Conservation (phyloP, 2,329 filamentous ascomycete species). For the Graphilbum fragrans region DNA sequence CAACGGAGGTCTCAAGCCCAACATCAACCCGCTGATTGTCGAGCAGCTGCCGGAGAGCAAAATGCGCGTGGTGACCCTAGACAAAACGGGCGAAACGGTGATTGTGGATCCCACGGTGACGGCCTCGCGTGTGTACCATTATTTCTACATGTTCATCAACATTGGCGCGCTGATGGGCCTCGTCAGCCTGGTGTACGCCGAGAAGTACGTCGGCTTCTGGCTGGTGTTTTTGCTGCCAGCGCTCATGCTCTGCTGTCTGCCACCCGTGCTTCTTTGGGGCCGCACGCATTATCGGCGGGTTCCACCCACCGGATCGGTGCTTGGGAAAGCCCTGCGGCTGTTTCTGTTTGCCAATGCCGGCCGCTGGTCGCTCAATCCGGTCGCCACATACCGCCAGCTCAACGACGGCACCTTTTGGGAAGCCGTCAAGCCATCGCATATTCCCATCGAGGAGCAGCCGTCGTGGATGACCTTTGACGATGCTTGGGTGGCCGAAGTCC, state of each 20-base stretch:
- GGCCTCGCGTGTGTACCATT: slow-evolving; percentile 28
- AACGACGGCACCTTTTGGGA: slow-evolving; percentile 47
- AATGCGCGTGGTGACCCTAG: slow-evolving; percentile 26
- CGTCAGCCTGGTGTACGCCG: slow-evolving; percentile 58
- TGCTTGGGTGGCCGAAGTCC: slow-evolving; percentile 54
- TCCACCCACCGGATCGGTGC: slow-evolving; percentile 52
- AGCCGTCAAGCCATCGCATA: slow-evolving; percentile 33
- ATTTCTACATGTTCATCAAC: slow-evolving; percentile 57
- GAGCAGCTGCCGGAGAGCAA: slow-evolving; percentile 30
- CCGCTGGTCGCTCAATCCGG: slow-evolving; percentile 37
- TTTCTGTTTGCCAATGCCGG: slow-evolving; percentile 46
- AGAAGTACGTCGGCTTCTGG: slow-evolving; percentile 69
- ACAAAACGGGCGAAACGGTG: slow-evolving; percentile 21
- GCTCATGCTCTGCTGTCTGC: slow-evolving; percentile 42
- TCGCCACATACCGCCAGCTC: slow-evolving; percentile 19
- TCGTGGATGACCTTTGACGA: slow-evolving; percentile 43
- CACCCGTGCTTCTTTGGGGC: slow-evolving; percentile 43
- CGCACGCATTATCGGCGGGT: slow-evolving; percentile 41
- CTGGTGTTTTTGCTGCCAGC: slow-evolving; percentile 43
- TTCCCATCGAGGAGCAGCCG: slow-evolving; percentile 25
- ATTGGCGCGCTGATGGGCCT: slow-evolving; percentile 44
- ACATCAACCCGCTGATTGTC: slow-evolving; percentile 28
- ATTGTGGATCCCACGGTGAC: slow-evolving; percentile 34
- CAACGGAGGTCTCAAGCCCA: slow-evolving; percentile 61
- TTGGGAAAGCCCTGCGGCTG: slow-evolving; percentile 43